Conservation (phyloP, 208 protist genomes). For the Phytomonas serpens region DNA sequence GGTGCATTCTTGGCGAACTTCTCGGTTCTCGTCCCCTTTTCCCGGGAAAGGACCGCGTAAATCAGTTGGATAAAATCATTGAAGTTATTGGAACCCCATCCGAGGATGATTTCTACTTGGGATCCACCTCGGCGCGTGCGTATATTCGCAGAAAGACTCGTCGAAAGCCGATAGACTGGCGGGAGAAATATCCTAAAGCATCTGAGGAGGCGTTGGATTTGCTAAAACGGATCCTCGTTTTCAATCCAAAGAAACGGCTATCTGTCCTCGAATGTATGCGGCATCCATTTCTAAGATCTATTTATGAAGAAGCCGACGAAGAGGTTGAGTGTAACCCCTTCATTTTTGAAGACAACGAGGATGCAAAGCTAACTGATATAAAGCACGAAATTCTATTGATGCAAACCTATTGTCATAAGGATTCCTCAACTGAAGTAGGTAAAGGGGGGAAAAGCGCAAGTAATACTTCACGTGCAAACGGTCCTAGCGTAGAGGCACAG, state of each 20-base stretch:
- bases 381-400: conserved; percentile 83
- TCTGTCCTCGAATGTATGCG: conserved; percentile 86
- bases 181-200: conserved; percentile 65
- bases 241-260: conserved; percentile 89
- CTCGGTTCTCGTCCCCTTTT: conserved; percentile 82
- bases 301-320: conserved; percentile 84
- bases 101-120: conserved; percentile 57
- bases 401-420: conserved; percentile 63
- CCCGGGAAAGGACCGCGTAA: conserved; percentile 82
- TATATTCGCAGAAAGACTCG: conserved; percentile 79
- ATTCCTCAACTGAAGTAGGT: conserved; percentile 21
- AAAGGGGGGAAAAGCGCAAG: conserved; percentile 18
- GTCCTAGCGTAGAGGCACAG: conserved; percentile 41
- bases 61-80: conserved; percentile 90
- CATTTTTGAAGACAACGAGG: conserved; percentile 68
- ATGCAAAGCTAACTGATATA: conserved; percentile 69
- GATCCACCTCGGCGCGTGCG: conserved; percentile 74
- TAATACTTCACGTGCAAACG: conserved; percentile 13
- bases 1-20: conserved; percentile 87
- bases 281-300: conserved; percentile 76
- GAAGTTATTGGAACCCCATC: conserved; percentile 87
- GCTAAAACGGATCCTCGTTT: conserved; percentile 87
- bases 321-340: conserved; percentile 43
- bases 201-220: conserved; percentile 83
- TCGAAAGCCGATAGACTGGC: conserved; percentile 46